Base-by-base conservation (phyloP, 768 basidiomycete genomes). In the Trametes cinnabarina region DNA sequence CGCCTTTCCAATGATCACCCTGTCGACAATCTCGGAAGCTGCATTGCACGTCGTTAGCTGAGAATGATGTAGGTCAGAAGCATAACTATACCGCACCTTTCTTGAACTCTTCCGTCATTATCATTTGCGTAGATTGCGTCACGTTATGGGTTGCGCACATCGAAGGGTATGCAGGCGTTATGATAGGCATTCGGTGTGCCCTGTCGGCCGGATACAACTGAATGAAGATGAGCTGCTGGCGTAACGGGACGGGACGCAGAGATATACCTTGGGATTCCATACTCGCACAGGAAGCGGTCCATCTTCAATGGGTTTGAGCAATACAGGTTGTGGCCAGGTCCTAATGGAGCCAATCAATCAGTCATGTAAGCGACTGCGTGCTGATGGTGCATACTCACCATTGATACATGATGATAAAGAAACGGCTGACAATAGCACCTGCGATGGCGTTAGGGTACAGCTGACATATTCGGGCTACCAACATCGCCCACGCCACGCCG, bases 141-240 rank as follows among this genome's bases (percentile, higher is more conserved):
- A 98, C 95, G 66, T 98, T 99, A 76, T 99, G 97, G 17, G 97
- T 99, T 23, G 96, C 85, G 72, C 96, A 98, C 96, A 99, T 99
- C 6, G 96, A 88, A 44, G 97, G 97, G 73, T 98, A 99, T 11
- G 97, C 95, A 3, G 97, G 97, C 2, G 97, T 99, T 66, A 99
- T 98, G 68, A 99, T 98, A 12, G 97, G 97, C 97, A 98, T 98
- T 63, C 93, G 83, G 74, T 99, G 97, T n/a, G 91, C 83, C 57
- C 91, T 82, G 72, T 98, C 94, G 58, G 84, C 84, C 4, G 94
- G 94, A 71, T 96, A 98, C 53, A 97, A 72, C 90, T 95, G 58
- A 2, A 40, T 23, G 40, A 22, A 47, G 14, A 19, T 51, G 28
- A 44, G 46, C 68, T 15, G 15, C 11, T 15, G 1, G 3, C 30